phyloP scores from a whole-genome alignment of 768 basidiomycete genomes.

The Trametes cingulata region DNA sequence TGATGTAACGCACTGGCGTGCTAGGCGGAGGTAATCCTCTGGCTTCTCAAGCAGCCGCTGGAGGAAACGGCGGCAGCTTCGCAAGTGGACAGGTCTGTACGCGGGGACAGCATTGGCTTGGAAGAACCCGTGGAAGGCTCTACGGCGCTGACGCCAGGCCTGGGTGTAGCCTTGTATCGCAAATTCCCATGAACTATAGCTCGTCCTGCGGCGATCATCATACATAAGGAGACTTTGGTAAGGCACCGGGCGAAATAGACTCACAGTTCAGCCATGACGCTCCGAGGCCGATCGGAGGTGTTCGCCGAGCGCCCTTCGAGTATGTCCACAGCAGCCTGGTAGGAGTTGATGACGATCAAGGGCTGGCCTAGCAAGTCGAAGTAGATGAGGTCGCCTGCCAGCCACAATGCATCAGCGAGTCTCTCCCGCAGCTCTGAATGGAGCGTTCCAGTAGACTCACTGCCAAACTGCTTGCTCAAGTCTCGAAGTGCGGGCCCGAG shows the following conservation, averaged over 20 bases:
- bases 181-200: not conserved
- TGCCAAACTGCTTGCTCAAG: not conserved
- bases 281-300: constrained; percentile 70
- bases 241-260: constrained; percentile 30
- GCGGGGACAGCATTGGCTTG: not conserved
- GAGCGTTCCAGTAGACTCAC: not conserved
- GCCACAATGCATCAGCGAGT: not conserved
- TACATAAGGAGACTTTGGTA: not conserved
- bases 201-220: not conserved
- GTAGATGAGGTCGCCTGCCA: constrained; percentile 62
- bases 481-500: not conserved
- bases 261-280: constrained; percentile 71
- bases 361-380: constrained; percentile 64
- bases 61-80: not conserved
- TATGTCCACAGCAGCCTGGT: constrained; percentile 58
- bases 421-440: not conserved
- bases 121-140: constrained; percentile 1
- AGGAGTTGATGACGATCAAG: constrained; percentile 65
- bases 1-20: not conserved
- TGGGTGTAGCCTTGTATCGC: not conserved
- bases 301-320: constrained; percentile 69
- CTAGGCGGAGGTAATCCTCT: not conserved
- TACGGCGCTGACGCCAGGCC: not conserved
- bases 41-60: not conserved
- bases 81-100: not conserved